Evolutionary conservation across 768 basidiomycete genomes (phyloP), one percentile per base, ranked within the genome.

Genomic region (Hygrocybe punicea): DNA sequence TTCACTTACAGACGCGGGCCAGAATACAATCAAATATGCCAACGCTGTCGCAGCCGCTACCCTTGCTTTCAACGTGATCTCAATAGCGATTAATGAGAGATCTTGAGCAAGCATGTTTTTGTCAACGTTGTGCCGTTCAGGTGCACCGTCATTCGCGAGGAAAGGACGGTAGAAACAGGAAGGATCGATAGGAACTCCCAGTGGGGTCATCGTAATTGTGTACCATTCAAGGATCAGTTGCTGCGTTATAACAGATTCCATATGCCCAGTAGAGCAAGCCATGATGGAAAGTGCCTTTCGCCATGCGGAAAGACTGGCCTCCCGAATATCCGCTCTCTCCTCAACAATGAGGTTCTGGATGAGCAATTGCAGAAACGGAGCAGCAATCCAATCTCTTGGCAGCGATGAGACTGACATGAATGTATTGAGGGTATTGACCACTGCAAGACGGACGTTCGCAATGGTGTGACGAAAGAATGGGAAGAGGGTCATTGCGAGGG

Each of bases 391-490:
- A 53, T 86, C 85, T 63, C 80, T 78, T 7, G 89, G 82, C 42
- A 95, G 80, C 0, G 85, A 81, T 6, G 84, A 71, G 7, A 93
- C 88, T 21, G 79, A 76, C 81, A 97, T 89, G 72, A 98, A 95
- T 7, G 89, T 87, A 55, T 85, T 81, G 9, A 98, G 76, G 0
- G 94, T 94, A 58, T 91, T 87, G 45, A 95, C 89, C 2, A 98
- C 95, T 2, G 97, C 88, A 13, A 95, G 79, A 7, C 97, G 91
- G 54, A 99, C 97, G 58, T 87, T 88, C 1, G 89, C 73, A 64
- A 99, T 98, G 0, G 96, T 95, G 70, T 99, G 97, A 16, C 97
- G 91, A 74, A 98, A 95, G 79, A 96, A 98, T 3, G 96, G 92
- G 73, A 93, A 98, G 5, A 96, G 75, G 1, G 89, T 91, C 2